Evolutionary conservation across 129 eudicot genomes (phyloP), one percentile per base, ranked within the genome.

Genomic region (Flaveria linearis): DNA sequence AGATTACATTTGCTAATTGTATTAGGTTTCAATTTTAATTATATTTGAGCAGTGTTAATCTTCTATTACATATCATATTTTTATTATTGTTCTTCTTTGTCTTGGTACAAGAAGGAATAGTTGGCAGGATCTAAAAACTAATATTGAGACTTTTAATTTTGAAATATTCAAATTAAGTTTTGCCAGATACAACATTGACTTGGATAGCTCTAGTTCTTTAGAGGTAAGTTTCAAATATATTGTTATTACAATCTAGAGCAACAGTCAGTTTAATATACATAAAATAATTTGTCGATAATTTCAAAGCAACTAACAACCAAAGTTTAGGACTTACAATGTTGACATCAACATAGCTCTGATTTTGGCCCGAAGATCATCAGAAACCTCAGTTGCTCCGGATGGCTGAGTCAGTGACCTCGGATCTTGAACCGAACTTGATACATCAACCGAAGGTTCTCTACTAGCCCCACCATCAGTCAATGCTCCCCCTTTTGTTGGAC

Each of bases 281-380:
- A 14, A 15, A 36, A 66, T 49, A 66, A 66, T 39, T n/a, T 15
- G 69, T 63, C 16, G n/a, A 43, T 63, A 63, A 63, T 28, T 62
- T 28, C 20, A 0, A 62, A 28, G 46, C 22, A 61, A 39, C 72
- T 61, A 64, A 69, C 52, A 71, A 76, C 77, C 61, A 45, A 39
- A 42, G 3, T 53, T 26, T 58, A 39, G 28, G 2, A 72, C 80
- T 83, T 83, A 85, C 87, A 86, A 22, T 18, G 88, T 94, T 9
- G 96, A 91, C 89, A 88, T 76, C 82, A 94, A 69, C 97, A 94
- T 91, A 60, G 97, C 98, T 53, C 97, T 87, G 64, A 94, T 82
- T 77, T 94, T 94, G 75, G 98, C 98, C 71, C 96, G 87, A 33
- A 94, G 91, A 50, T 94, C 98, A 78, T 88, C 91, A 17, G 98